phyloP scores from a whole-genome alignment of 176 grass and related monocot genomes.

The Triticum timopheevii region DNA sequence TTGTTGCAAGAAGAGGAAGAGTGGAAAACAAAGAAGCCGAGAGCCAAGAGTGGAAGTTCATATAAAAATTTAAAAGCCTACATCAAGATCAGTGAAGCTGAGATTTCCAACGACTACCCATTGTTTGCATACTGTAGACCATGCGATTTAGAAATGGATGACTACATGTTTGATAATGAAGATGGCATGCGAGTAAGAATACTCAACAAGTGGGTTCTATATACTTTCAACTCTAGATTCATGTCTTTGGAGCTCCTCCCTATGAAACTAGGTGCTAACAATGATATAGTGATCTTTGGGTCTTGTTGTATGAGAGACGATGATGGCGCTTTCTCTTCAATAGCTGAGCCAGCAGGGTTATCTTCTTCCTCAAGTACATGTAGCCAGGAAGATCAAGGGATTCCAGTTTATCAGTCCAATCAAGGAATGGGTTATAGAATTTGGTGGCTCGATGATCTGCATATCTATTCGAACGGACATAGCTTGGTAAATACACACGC shows the following conservation, averaged over 20 bases:
- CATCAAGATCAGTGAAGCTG: conserved; percentile 65
- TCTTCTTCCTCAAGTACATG: conserved; percentile 51
- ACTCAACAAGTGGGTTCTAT: too few relatives aligned
- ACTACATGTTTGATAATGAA: conserved; percentile 48
- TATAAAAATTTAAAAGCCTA: conserved; percentile 37
- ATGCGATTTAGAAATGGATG: conserved; percentile 58
- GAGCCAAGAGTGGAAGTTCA: background rate
- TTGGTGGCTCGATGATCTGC: too few relatives aligned
- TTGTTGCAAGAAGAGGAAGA: conserved; percentile 63
- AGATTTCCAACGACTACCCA: conserved; percentile 79
- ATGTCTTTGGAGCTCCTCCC: conserved; percentile 68
- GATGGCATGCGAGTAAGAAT: too few relatives aligned
- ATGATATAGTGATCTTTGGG: conserved; percentile 62
- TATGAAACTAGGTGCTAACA: conserved; percentile 56
- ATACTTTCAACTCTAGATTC: conserved; percentile 12
- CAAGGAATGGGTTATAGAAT: too few relatives aligned
- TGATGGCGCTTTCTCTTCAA: conserved; percentile 55
- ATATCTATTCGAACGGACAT: too few relatives aligned
- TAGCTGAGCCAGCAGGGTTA: conserved; percentile 24
- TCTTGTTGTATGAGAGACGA: conserved; percentile 69
- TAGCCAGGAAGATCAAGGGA: conserved; percentile 31
- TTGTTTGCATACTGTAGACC: conserved; percentile 60
- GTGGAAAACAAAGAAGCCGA: conserved; percentile 33
- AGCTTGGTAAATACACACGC: too few relatives aligned
- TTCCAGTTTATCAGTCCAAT: conserved; percentile 62